A percentile compares a stretch with the other conserved stretches of the same genome.
Conservation (phyloP, 495 filamentous ascomycete genomes). For the Aspergillus ostianus region DNA sequence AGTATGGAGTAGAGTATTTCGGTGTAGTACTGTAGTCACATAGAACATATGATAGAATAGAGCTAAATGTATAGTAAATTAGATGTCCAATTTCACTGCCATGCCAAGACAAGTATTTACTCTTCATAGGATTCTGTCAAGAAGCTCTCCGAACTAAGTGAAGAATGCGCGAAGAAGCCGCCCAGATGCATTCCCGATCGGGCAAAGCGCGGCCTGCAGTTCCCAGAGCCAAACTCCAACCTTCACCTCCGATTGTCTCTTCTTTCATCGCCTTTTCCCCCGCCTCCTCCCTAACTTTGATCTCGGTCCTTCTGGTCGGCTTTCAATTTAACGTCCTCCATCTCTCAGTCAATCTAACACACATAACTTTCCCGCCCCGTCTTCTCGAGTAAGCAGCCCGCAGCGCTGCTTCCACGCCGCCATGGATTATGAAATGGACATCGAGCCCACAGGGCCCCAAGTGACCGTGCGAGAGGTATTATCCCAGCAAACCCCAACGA, state of each 20-base stretch:
- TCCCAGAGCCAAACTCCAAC: constrained; percentile 4
- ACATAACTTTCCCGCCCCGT: constrained; percentile 2
- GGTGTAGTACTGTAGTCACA: not conserved
- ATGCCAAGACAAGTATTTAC: not conserved
- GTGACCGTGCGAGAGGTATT: constrained; percentile 69
- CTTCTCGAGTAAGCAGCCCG: constrained; percentile 20
- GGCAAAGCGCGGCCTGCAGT: constrained; percentile 29
- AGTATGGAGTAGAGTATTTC: not conserved
- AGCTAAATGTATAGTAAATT: no score
- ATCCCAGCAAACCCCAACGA: not conserved
- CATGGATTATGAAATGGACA: constrained; percentile 72
- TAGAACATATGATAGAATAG: not conserved
- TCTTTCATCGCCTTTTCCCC: constrained; percentile 1
- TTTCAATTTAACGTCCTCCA: not conserved
- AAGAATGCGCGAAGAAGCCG: constrained; percentile 1
- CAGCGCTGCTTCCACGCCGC: constrained; percentile 28
- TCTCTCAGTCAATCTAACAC: not conserved
- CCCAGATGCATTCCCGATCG: constrained; percentile 25
- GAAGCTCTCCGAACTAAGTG: no score
- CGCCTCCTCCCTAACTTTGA: not conserved
- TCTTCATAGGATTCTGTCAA: no score
- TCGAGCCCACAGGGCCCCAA: constrained; percentile 63
- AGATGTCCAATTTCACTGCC: no score
- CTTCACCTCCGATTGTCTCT: constrained; percentile 7
- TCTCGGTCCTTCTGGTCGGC: not conserved